These are phyloP conservation scores for Pichia heedii DNA, from an alignment of 805 yeast genomes.

Conservation along the genomic window DNA sequence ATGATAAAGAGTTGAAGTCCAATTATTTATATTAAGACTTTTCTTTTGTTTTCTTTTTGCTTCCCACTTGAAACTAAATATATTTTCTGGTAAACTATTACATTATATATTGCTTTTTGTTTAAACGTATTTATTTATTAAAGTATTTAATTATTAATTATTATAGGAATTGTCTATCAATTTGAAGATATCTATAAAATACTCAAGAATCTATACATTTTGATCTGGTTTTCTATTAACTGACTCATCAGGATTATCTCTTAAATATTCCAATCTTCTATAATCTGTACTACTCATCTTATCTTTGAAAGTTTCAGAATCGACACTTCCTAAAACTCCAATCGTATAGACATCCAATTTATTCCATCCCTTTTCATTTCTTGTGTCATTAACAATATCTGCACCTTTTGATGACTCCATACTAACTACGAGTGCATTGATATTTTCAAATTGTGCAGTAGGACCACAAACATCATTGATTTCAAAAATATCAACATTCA, in stretches of 20 bases:
- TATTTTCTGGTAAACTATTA: no score
- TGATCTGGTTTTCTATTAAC: not conserved
- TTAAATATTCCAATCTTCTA: constrained; percentile 35
- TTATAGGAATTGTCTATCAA: no score
- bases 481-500: constrained; percentile 44
- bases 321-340: constrained; percentile 54
- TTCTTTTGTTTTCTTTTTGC: not conserved
- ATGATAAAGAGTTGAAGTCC: constrained; percentile 35
- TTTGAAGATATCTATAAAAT: no score
- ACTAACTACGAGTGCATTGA: constrained; percentile 75
- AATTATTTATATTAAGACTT: not conserved
- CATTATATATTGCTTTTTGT: no score
- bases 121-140: no score
- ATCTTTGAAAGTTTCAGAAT: constrained; percentile 40
- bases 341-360: constrained; percentile 44
- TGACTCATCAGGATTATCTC: not conserved
- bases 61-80: not conserved
- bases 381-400: constrained; percentile 52
- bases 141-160: not conserved
- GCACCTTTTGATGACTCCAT: constrained; percentile 77
- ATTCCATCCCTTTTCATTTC: constrained; percentile 48
- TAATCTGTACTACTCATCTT: constrained; percentile 82
- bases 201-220: no score
- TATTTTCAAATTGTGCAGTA: constrained; percentile 63
- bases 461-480: constrained; percentile 92